These are phyloP conservation scores for Teratosphaeria gauchensis DNA, from an alignment of 2,329 filamentous ascomycete species.

Conservation along the genomic window DNA sequence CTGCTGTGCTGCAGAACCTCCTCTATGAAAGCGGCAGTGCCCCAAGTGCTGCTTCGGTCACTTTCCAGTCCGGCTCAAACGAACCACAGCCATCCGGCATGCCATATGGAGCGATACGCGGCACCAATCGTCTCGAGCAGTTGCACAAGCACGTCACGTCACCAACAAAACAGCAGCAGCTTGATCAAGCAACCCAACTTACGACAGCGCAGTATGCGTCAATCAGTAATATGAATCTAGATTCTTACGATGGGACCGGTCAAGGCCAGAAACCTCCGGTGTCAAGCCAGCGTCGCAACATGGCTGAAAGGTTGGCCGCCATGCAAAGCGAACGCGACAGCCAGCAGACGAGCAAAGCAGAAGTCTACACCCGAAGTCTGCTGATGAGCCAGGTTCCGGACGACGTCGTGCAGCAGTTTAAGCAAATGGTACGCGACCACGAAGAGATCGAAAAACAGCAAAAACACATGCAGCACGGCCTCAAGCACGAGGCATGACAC, in stretches of 20 bases:
- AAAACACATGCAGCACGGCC: constrained; percentile 6
- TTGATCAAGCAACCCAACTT: constrained; percentile 79
- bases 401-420: constrained; percentile 87
- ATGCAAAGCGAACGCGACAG: constrained; percentile 54
- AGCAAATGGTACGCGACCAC: constrained; percentile 70
- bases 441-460: constrained; percentile 20
- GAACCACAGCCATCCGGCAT: constrained; percentile 17
- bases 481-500: constrained; percentile 4
- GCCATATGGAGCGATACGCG: constrained; percentile 4
- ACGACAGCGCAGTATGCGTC: constrained; percentile 82
- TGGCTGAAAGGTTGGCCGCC: constrained; percentile 68
- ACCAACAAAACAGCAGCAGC: constrained; percentile 74
- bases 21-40: constrained; percentile 4
- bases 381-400: constrained; percentile 90
- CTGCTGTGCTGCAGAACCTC: constrained; percentile 67
- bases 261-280: constrained; percentile 10
- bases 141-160: constrained; percentile 38
- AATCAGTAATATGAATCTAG: constrained; percentile 53
- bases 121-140: constrained; percentile 24
- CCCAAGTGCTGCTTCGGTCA: not conserved
- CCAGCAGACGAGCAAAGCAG: constrained; percentile 47
- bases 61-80: not conserved
- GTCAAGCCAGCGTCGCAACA: constrained; percentile 51
- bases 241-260: constrained; percentile 42
- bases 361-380: constrained; percentile 85